Percentiles rank a stretch among this genome's conserved stretches.
These are phyloP conservation scores for Penicillium manginii DNA, from an alignment of 495 filamentous ascomycete species.

Conservation along the genomic window DNA sequence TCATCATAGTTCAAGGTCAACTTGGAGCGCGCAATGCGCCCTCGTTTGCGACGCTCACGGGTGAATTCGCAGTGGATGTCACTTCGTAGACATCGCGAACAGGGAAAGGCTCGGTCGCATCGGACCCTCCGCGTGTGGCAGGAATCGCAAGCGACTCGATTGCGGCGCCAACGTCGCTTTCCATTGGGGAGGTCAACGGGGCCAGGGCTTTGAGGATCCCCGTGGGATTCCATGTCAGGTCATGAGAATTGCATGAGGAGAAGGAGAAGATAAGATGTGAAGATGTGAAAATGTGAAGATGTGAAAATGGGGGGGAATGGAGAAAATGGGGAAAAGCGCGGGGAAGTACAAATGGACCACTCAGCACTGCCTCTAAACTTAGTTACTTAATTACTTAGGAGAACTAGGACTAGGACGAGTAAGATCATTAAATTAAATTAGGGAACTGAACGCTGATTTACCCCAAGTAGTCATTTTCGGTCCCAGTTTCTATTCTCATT, in stretches of 20 bases:
- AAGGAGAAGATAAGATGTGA: neutral
- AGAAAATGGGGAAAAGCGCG: slow-evolving; percentile 16
- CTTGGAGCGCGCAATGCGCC: slow-evolving; percentile 46
- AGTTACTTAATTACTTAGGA: too few relatives aligned
- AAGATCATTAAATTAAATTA: too few relatives aligned
- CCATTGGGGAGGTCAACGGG: slow-evolving; percentile 37
- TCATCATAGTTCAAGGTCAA: slow-evolving; percentile 7
- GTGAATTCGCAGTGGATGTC: slow-evolving; percentile 50
- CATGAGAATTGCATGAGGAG: slow-evolving; percentile 23
- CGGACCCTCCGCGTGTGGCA: slow-evolving; percentile 52
- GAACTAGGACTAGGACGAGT: too few relatives aligned
- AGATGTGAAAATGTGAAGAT: neutral
- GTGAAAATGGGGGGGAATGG: slow-evolving; percentile 2
- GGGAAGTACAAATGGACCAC: slow-evolving; percentile 9
- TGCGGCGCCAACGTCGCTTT: slow-evolving; percentile 51
- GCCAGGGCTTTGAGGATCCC: slow-evolving; percentile 30
- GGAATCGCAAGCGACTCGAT: slow-evolving; percentile 51
- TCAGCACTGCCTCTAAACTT: too few relatives aligned
- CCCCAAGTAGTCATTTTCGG: too few relatives aligned
- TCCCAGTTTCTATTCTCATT: too few relatives aligned
- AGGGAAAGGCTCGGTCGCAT: slow-evolving; percentile 53
- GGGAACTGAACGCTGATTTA: too few relatives aligned
- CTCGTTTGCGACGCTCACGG: slow-evolving; percentile 49
- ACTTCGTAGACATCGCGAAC: slow-evolving; percentile 49
- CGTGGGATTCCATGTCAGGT: slow-evolving; percentile 45